Conservation (phyloP, 768 basidiomycete genomes). For the Rhodocollybia butyracea region DNA sequence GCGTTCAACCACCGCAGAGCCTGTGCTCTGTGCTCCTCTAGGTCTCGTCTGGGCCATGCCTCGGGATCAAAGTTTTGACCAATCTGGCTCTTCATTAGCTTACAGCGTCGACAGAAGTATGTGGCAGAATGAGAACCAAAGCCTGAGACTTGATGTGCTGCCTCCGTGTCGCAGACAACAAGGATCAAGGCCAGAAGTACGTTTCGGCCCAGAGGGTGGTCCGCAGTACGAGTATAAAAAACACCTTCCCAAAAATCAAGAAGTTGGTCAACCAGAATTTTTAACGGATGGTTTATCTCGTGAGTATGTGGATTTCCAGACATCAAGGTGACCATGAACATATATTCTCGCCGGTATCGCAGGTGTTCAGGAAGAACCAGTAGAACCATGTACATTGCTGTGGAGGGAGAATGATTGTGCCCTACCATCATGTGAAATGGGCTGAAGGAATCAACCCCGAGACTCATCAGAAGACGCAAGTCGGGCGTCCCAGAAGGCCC, state of each 20-base stretch:
- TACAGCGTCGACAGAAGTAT: slow-evolving; percentile 1
- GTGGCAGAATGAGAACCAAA: slow-evolving; percentile 2
- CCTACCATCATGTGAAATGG: slow-evolving; percentile 7
- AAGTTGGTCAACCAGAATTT: slow-evolving; percentile 32
- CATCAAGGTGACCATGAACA: slow-evolving; percentile 40
- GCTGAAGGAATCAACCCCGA: slow-evolving; percentile 15
- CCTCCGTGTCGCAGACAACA: slow-evolving; percentile 32
- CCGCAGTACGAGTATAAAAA: slow-evolving; percentile 20
- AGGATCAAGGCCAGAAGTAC: slow-evolving; percentile 27
- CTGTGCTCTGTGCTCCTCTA: slow-evolving; percentile 8
- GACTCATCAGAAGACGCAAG: slow-evolving; percentile 8
- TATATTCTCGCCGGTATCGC: slow-evolving; percentile 33
- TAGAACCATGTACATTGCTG: too few species aligned
- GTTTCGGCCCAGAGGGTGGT: slow-evolving; percentile 19
- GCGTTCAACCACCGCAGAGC: slow-evolving; percentile 17
- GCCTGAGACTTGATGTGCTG: slow-evolving; percentile 23
- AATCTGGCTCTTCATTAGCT: slow-evolving; percentile 9
- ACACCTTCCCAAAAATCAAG: slow-evolving; percentile 30
- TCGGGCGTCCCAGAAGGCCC: neutral
- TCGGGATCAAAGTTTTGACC: slow-evolving; percentile 13
- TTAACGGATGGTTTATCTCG: slow-evolving; percentile 32
- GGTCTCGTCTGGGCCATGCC: slow-evolving; percentile 12
- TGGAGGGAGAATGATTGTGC: slow-evolving; percentile 8
- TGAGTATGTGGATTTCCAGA: slow-evolving; percentile 27
- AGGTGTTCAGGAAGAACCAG: slow-evolving; percentile 32